Percentiles rank a stretch among this genome's conserved stretches.
Evolutionary conservation across 352 stramenopile genomes (phyloP).

Genomic region (Pythium dissotocum): DNA sequence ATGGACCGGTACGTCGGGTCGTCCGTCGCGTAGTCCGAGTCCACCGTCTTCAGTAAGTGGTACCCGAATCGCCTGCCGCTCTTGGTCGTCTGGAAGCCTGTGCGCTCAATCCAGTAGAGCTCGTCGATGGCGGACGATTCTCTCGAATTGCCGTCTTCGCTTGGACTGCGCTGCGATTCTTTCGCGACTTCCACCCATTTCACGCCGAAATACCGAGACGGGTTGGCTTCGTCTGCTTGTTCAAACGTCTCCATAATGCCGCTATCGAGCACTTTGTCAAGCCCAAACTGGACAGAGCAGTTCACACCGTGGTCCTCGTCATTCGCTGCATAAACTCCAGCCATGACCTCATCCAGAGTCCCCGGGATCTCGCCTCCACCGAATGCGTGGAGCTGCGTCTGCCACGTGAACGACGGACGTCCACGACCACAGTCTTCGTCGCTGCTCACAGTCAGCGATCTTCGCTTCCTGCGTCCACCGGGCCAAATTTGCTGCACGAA

Average conservation of each 20-base stretch:
- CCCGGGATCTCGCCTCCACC: conserved; percentile 46
- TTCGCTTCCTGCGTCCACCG: conserved; percentile 6
- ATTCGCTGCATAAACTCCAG: conserved; percentile 48
- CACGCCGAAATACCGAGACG: conserved; percentile 58
- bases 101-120: conserved; percentile 61
- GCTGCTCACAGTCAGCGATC: conserved; percentile 4
- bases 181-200: conserved; percentile 55
- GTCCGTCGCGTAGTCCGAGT: conserved; percentile 23
- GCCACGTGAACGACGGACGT: conserved; percentile 19
- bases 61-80: conserved; percentile 46
- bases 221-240: conserved; percentile 27
- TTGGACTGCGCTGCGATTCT: not conserved
- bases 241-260: conserved; percentile 53
- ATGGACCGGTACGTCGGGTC: conserved; percentile 30
- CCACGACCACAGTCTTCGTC: not conserved
- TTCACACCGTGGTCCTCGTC: conserved; percentile 42
- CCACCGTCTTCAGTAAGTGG: conserved; percentile 67
- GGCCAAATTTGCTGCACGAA: conserved; percentile 24
- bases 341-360: conserved; percentile 51
- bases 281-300: conserved; percentile 50
- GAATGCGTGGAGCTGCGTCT: conserved; percentile 57
- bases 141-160: conserved; percentile 24
- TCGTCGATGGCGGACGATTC: conserved; percentile 39
- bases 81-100: conserved; percentile 33
- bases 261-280: conserved; percentile 38